phyloP scores from a whole-genome alignment of 164 flowering plant genomes.

The Kalanchoe fedtschenkoi region DNA sequence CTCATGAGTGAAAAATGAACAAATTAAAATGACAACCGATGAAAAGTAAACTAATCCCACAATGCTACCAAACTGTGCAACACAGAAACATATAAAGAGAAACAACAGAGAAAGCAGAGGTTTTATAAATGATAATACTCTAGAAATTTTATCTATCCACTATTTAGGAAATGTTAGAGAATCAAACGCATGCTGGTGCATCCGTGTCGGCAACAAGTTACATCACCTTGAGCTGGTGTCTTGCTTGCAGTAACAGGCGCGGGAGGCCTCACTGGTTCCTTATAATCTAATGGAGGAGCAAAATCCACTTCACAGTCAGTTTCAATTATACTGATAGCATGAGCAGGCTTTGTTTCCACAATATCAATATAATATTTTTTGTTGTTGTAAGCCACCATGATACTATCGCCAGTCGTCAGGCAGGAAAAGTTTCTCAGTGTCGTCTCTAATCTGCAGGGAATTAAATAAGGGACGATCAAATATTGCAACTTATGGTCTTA shows the following conservation, averaged over 20 bases:
- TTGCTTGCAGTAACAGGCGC: conserved; percentile 33
- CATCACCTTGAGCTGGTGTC: conserved; percentile 47
- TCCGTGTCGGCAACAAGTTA: background rate
- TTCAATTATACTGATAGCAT: conserved; percentile 81
- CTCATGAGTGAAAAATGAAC: background rate
- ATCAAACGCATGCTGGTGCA: background rate
- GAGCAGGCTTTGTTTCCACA: conserved; percentile 74
- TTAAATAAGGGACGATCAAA: background rate
- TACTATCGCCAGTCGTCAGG: conserved; percentile 84
- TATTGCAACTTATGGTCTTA: background rate
- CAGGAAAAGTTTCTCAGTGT: conserved; percentile 90
- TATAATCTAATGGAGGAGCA: conserved; percentile 94
- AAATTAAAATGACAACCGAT: background rate
- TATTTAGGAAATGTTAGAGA: background rate
- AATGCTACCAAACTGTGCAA: no score
- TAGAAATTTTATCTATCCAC: background rate
- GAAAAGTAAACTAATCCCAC: background rate
- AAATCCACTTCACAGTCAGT: conserved; percentile 98
- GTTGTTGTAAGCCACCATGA: conserved; percentile 87
- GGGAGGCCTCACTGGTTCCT: conserved; percentile 64
- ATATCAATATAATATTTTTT: conserved; percentile 88
- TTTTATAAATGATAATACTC: no score
- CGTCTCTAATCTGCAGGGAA: conserved; percentile 69
- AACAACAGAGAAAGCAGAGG: no score
- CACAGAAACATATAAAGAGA: no score